Evolutionary conservation across 2,329 filamentous ascomycete species (phyloP).

Genomic region (Fusarium hainanense): DNA sequence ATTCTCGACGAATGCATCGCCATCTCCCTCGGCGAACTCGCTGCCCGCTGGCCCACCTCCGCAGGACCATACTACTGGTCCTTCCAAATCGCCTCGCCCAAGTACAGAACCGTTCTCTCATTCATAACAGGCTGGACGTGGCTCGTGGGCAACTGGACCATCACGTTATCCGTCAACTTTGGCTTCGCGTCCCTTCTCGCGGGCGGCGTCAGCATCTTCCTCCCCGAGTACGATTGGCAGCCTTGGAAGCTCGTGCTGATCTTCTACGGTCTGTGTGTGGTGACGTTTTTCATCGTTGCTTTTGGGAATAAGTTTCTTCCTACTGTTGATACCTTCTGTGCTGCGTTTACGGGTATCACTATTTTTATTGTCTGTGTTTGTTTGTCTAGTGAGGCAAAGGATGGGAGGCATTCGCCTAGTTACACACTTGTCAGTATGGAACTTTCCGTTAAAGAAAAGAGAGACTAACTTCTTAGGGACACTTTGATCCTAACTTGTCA

Average conservation of each 20-base stretch:
- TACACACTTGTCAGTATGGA: constrained; percentile 37
- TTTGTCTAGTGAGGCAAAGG: constrained; percentile 70
- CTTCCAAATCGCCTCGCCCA: constrained; percentile 69
- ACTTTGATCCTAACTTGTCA: constrained; percentile 74
- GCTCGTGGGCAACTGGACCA: constrained; percentile 76
- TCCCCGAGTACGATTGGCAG: constrained; percentile 67
- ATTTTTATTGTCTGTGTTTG: constrained; percentile 69
- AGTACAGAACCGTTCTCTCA: constrained; percentile 70
- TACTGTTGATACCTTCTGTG: constrained; percentile 78
- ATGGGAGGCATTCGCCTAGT: constrained; percentile 66
- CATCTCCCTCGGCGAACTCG: constrained; percentile 77
- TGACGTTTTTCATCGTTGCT: constrained; percentile 74
- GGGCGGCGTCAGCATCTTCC: constrained; percentile 71
- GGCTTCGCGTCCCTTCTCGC: constrained; percentile 75
- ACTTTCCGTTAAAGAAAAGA: accelerated
- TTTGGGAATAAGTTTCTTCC: constrained; percentile 69
- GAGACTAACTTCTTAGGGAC: constrained; percentile 58
- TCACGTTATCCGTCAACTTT: constrained; percentile 76
- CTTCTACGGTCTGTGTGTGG: constrained; percentile 73
- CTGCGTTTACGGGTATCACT: constrained; percentile 72
- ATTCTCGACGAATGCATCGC: constrained; percentile 78
- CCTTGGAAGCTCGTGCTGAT: constrained; percentile 80
- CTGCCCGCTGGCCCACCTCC: constrained; percentile 70
- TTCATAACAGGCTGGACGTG: constrained; percentile 82
- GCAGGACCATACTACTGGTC: constrained; percentile 80